Evolutionary conservation across 257 asterid genomes (phyloP).

Genomic region (Voacanga thouarsii): DNA sequence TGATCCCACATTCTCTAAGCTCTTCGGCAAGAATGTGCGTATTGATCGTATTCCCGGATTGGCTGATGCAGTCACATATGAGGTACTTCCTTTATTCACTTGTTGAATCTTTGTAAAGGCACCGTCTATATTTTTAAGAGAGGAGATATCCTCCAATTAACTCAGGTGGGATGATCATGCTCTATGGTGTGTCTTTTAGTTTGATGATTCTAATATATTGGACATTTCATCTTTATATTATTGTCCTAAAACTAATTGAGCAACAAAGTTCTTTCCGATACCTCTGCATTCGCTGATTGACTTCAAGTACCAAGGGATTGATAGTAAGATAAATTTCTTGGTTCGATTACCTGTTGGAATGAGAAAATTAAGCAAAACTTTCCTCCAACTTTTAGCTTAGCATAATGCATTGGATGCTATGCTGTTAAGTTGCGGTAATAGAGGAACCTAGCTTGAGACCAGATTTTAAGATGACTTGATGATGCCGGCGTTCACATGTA

Average conservation of each 20-base stretch:
- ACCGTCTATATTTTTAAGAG: too few relatives aligned
- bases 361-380: background rate
- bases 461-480: background rate
- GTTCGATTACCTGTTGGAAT: background rate
- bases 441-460: background rate
- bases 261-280: background rate
- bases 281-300: background rate
- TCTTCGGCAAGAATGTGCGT: conserved; percentile 83
- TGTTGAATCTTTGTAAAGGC: background rate
- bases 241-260: background rate
- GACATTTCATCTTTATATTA: background rate
- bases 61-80: conserved; percentile 94
- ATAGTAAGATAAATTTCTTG: background rate
- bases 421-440: background rate
- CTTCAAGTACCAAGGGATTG: background rate
- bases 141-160: background rate
- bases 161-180: background rate
- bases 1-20: conserved; percentile 84
- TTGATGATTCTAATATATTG: too few relatives aligned
- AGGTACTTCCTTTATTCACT: conserved; percentile 42
- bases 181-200: background rate
- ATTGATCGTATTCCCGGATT: conserved; percentile 90
- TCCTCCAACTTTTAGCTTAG: background rate
- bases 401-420: background rate
- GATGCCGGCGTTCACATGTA: background rate